A percentile compares a stretch with the other conserved stretches of the same genome.
phyloP scores from a whole-genome alignment of 108 stramenopile species.

The Aurantiochytrium sp. region DNA sequence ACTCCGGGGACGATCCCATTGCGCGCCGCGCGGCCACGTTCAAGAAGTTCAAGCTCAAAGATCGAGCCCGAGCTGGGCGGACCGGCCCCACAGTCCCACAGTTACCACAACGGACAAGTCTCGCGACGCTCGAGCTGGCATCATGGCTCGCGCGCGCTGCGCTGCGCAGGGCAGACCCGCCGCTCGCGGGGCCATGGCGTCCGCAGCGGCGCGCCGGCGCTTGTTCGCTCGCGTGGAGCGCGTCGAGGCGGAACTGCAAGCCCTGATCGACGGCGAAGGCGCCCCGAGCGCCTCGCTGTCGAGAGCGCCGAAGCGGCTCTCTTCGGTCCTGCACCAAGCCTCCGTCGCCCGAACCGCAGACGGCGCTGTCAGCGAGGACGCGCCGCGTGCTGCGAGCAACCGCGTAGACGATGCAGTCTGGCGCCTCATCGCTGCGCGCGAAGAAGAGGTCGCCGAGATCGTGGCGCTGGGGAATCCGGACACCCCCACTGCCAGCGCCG shows the following conservation, averaged over 20 bases:
- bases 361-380: not conserved
- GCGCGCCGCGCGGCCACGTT: too few species aligned
- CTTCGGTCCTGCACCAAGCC: not conserved
- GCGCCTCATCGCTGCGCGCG: not conserved
- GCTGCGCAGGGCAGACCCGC: too few species aligned
- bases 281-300: not conserved
- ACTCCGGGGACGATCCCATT: too few species aligned
- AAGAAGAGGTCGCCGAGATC: not conserved
- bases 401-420: not conserved
- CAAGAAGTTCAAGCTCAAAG: too few species aligned
- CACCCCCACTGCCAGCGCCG: too few species aligned
- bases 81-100: too few species aligned
- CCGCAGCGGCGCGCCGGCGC: not conserved
- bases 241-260: not conserved
- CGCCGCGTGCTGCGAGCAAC: not conserved
- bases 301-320: not conserved
- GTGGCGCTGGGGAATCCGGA: not conserved
- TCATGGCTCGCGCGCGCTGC: too few species aligned
- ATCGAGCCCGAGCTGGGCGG: too few species aligned
- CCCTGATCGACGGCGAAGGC: not conserved
- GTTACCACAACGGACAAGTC: too few species aligned
- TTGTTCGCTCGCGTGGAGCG: not conserved
- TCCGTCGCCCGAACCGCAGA: not conserved
- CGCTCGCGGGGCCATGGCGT: not conserved
- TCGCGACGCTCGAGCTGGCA: too few species aligned